These are phyloP conservation scores for Alternaria arborescens DNA, from an alignment of 2,329 filamentous ascomycete species.

Conservation along the genomic window DNA sequence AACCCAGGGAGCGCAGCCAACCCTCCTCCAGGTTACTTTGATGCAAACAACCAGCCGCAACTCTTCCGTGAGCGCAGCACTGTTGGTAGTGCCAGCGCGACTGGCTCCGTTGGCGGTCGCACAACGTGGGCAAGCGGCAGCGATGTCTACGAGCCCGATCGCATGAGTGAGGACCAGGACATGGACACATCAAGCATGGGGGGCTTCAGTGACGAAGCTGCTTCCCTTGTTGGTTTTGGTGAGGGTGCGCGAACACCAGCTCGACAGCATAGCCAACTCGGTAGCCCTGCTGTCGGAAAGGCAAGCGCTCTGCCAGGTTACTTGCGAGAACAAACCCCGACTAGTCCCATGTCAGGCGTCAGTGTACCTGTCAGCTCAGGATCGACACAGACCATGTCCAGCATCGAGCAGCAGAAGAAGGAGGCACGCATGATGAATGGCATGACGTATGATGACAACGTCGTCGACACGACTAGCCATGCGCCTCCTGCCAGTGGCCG, in stretches of 20 bases:
- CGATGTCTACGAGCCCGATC: slow-evolving; percentile 69
- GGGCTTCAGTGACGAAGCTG: slow-evolving; percentile 85
- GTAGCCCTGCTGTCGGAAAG: slow-evolving; percentile 75
- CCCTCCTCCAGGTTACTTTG: slow-evolving; percentile 74
- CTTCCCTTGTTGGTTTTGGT: slow-evolving; percentile 88
- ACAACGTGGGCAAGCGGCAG: slow-evolving; percentile 74
- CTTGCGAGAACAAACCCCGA: slow-evolving; percentile 42
- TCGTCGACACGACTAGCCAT: slow-evolving; percentile 52
- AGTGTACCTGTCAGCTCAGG: slow-evolving; percentile 33
- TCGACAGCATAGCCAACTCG: slow-evolving; percentile 70
- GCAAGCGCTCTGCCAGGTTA: slow-evolving; percentile 47
- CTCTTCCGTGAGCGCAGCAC: slow-evolving; percentile 81
- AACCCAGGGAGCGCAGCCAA: slow-evolving; percentile 55
- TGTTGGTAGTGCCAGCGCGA: slow-evolving; percentile 89
- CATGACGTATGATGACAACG: slow-evolving; percentile 55
- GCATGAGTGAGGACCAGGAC: slow-evolving; percentile 72
- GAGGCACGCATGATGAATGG: slow-evolving; percentile 57
- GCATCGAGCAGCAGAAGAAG: slow-evolving; percentile 47
- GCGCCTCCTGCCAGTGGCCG: slow-evolving; percentile 42
- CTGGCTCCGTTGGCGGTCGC: slow-evolving; percentile 75
- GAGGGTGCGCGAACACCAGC: slow-evolving; percentile 76
- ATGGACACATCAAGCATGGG: slow-evolving; percentile 71
- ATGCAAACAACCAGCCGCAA: slow-evolving; percentile 72
- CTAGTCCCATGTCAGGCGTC: slow-evolving; percentile 45
- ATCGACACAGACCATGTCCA: slow-evolving; percentile 41